Evolutionary conservation across 176 grass and related monocot genomes (phyloP).

Genomic region (Miscanthus lutarioriparius): DNA sequence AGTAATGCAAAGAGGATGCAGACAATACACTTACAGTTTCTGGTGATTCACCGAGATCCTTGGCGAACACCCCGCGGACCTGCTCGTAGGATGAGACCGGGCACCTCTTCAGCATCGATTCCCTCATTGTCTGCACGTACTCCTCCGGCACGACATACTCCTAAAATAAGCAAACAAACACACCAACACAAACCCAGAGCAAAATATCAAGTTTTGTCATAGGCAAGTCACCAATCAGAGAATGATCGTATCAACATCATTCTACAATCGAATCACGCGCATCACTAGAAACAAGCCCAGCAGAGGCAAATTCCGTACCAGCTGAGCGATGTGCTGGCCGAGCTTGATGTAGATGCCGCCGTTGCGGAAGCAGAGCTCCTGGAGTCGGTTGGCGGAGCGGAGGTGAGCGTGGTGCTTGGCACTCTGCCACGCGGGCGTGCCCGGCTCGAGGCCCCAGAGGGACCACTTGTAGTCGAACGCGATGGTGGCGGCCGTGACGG

Average conservation of each 20-base stretch:
- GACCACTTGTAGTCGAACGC: conserved; percentile 82
- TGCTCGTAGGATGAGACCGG: conserved; percentile 85
- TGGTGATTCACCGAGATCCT: conserved; percentile 73
- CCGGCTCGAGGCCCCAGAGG: conserved; percentile 64
- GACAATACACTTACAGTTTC: conserved; percentile 53
- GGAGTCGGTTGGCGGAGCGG: conserved; percentile 70
- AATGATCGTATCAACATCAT: background rate
- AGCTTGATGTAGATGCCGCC: conserved; percentile 98
- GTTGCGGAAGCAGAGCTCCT: conserved; percentile 95
- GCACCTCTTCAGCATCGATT: conserved; percentile 88
- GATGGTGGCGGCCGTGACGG: conserved; percentile 64
- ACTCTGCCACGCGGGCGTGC: conserved; percentile 45
- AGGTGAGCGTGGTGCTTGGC: conserved; percentile 69
- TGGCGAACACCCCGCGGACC: conserved; percentile 60
- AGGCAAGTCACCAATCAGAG: background rate
- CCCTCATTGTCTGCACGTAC: conserved; percentile 85
- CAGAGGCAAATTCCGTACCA: conserved; percentile 41
- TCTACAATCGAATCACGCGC: background rate
- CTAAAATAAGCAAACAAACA: conserved; percentile 31
- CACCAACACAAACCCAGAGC: background rate
- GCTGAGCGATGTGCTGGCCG: conserved; percentile 88
- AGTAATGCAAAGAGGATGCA: conserved; percentile 16
- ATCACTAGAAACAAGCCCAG: conserved; percentile 6
- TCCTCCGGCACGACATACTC: conserved; percentile 91
- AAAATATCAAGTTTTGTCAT: background rate